Evolutionary conservation across 148 eudicot species (phyloP), one percentile per base, ranked within the genome.

Genomic region (Vaccinium macrocarpon): DNA sequence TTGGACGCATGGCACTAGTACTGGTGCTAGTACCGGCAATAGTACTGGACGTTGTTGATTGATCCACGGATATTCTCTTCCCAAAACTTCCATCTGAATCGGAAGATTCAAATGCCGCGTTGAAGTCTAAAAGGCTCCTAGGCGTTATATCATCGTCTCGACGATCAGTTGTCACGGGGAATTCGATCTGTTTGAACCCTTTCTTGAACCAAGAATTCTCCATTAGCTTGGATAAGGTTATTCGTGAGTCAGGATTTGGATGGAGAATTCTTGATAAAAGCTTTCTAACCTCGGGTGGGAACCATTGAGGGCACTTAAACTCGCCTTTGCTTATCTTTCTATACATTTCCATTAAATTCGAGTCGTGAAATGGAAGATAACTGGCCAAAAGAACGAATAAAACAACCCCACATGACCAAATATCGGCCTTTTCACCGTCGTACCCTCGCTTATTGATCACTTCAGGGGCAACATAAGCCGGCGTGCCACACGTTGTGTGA

Each of bases 401-500:
- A 15, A 95, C 89, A 6, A 91, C 95, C 27, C 98, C 98, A 81
- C 97, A 95, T 0, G 98, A 92, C 98, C 98, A 95, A 3, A 95
- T 90, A 84, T 95, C 98, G 0, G 94, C 94, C 82, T 95, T 95
- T 0, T 89, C 93, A 0, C 98, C 98, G 15, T 95, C 95, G 42
- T 95, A 95, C 0, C 98, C 92, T 50, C 75, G 82, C 81, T 92
- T 92, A 74, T 87, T 91, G 18, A 95, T 93, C 21, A 95, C 93
- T 78, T 95, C 98, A 9, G 98, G 98, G 0, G 97, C 97, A 0
- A 95, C 98, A 27, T 95, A 95, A 13, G 98, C 97, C 5, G 98
- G 98, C 0, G 98, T 95, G 4, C 98, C 98, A 78, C 98, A 95
- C n/a, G 97, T 91, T 0, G 98, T 95, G 85, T 95, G 98, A 8